Evolutionary conservation across 768 basidiomycete genomes (phyloP).

Genomic region (Auricularia sp.): DNA sequence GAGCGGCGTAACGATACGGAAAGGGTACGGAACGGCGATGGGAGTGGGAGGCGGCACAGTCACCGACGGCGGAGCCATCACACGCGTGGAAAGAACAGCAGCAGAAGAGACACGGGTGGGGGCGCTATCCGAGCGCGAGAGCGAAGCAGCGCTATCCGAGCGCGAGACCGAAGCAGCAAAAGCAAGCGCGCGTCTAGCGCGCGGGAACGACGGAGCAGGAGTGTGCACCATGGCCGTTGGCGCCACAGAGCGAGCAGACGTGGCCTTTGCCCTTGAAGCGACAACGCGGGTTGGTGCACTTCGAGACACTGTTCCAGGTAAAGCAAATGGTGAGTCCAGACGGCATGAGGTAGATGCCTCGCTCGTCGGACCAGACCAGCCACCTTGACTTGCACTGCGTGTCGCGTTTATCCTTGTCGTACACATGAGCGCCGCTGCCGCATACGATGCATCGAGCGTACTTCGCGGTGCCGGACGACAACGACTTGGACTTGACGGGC

Average conservation of each 20-base stretch:
- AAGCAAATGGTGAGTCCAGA: background rate
- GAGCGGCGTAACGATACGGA: background rate
- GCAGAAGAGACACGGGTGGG: too few species aligned
- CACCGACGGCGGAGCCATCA: slow-evolving; percentile 9
- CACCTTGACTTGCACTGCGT: background rate
- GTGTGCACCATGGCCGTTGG: background rate
- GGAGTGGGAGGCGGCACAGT: background rate
- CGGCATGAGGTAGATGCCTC: background rate
- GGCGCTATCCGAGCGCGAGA: too few species aligned
- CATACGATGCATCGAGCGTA: background rate
- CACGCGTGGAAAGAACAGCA: slow-evolving; percentile 4
- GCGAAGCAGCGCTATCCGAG: too few species aligned
- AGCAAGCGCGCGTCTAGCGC: background rate
- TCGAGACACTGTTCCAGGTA: background rate
- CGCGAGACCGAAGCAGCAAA: background rate
- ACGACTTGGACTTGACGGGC: too few species aligned
- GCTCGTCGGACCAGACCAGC: background rate
- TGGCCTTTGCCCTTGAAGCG: background rate
- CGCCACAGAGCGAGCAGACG: background rate
- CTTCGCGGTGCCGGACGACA: too few species aligned
- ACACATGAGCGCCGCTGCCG: background rate
- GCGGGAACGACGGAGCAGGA: background rate
- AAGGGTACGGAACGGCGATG: background rate
- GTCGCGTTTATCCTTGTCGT: background rate
- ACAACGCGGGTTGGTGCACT: background rate